These are phyloP conservation scores for Glycyrrhiza uralensis DNA, from an alignment of 306 rosid genomes.

Conservation along the genomic window DNA sequence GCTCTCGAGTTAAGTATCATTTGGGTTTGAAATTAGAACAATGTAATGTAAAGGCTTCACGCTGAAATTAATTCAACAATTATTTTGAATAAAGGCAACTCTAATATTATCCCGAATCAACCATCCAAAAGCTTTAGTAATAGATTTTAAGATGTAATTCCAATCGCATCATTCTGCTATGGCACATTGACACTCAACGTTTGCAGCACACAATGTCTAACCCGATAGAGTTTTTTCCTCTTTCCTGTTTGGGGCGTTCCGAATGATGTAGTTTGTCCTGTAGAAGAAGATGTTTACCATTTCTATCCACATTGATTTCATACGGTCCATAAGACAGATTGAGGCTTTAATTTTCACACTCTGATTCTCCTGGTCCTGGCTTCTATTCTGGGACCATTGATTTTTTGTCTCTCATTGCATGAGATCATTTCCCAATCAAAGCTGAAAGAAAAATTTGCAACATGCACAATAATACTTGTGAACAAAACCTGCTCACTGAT, in stretches of 20 bases:
- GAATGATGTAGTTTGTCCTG: background rate
- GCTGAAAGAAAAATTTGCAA: background rate
- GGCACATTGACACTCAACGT: background rate
- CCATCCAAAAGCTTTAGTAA: no score
- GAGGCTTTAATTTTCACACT: background rate
- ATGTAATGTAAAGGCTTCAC: no score
- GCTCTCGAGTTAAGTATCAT: no score
- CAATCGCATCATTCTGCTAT: background rate
- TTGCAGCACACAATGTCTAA: background rate
- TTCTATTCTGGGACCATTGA: background rate
- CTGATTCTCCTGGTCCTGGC: background rate
- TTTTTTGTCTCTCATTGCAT: slow-evolving; percentile 10
- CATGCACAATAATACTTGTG: background rate
- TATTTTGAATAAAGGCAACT: no score
- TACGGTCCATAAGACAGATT: background rate
- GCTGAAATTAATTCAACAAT: no score
- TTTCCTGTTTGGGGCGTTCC: background rate
- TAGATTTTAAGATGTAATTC: no score
- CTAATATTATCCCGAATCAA: no score
- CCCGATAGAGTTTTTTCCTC: background rate
- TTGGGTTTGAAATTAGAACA: no score
- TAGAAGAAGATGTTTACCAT: background rate
- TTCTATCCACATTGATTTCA: background rate
- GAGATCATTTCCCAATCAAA: slow-evolving; percentile 15
- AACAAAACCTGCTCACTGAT: background rate